phyloP scores from a whole-genome alignment of 495 filamentous ascomycete genomes.

The Aspergillus bertholletiae region DNA sequence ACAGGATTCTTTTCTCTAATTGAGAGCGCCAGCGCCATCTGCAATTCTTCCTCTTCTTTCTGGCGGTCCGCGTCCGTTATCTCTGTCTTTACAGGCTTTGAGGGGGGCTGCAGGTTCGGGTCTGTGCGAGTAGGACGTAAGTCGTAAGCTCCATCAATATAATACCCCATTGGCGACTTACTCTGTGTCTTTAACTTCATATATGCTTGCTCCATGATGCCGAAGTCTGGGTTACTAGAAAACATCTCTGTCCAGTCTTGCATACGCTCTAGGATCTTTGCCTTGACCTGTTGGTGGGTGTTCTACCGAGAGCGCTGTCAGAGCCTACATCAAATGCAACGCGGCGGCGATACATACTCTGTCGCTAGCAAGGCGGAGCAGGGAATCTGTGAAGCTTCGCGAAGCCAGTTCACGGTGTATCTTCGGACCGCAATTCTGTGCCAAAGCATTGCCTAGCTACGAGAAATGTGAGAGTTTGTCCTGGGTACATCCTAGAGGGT shows the following conservation, averaged over 20 bases:
- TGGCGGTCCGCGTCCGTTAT: slow-evolving; percentile 87
- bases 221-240: slow-evolving; percentile 80
- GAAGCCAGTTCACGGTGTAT: slow-evolving; percentile 94
- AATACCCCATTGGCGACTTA: slow-evolving; percentile 27
- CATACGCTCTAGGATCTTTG: slow-evolving; percentile 96
- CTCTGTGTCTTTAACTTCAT: slow-evolving; percentile 78
- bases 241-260: slow-evolving; percentile 96
- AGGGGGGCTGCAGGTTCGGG: slow-evolving; percentile 87
- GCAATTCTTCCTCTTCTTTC: slow-evolving; percentile 96
- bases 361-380: slow-evolving; percentile 86
- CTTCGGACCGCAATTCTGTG: slow-evolving; percentile 87
- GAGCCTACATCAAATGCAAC: background rate
- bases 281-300: slow-evolving; percentile 93
- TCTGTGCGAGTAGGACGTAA: slow-evolving; percentile 48
- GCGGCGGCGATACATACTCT: slow-evolving; percentile 43
- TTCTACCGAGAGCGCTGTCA: slow-evolving; percentile 47
- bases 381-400: slow-evolving; percentile 91
- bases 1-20: slow-evolving; percentile 70
- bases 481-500: background rate
- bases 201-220: slow-evolving; percentile 96
- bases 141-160: background rate
- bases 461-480: slow-evolving; percentile 6
- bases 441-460: slow-evolving; percentile 82
- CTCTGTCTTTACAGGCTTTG: slow-evolving; percentile 84
- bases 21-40: slow-evolving; percentile 90